Percentiles rank a stretch among this genome's conserved stretches.
These are phyloP conservation scores for Cadophora sp. DNA, from an alignment of 2,329 filamentous ascomycete genomes.

Conservation along the genomic window DNA sequence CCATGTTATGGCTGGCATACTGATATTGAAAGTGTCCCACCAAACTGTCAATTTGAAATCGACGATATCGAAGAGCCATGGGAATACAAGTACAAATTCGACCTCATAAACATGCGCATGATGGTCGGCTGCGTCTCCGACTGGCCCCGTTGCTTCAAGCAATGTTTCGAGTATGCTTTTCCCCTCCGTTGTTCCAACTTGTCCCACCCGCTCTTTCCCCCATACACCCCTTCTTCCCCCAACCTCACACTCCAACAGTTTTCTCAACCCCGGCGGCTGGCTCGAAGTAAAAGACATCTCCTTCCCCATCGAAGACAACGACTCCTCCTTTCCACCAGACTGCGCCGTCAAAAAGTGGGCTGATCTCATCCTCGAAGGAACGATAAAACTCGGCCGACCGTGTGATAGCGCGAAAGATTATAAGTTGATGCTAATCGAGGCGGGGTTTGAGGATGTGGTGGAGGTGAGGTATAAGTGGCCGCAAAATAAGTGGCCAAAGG, in stretches of 20 bases:
- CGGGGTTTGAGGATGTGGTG: slow-evolving; percentile 35
- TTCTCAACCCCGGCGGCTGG: slow-evolving; percentile 65
- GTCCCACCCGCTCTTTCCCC: background rate
- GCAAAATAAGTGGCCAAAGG: slow-evolving; percentile 57
- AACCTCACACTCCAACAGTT: slow-evolving; percentile 20
- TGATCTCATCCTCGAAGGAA: slow-evolving; percentile 42
- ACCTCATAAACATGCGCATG: slow-evolving; percentile 57
- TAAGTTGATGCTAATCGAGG: slow-evolving; percentile 23
- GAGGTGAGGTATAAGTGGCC: slow-evolving; percentile 57
- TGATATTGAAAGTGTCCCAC: slow-evolving; percentile 51
- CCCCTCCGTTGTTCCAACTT: background rate
- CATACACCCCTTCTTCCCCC: background rate
- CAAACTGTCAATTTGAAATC: slow-evolving; percentile 67
- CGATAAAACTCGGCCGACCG: slow-evolving; percentile 42
- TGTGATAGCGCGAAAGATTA: slow-evolving; percentile 40
- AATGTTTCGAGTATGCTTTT: slow-evolving; percentile 10
- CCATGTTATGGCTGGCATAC: background rate
- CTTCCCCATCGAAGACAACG: slow-evolving; percentile 24
- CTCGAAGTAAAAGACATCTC: slow-evolving; percentile 62
- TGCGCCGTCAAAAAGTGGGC: slow-evolving; percentile 24
- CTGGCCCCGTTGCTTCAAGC: slow-evolving; percentile 17
- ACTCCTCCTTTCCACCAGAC: slow-evolving; percentile 16
- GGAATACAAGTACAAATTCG: slow-evolving; percentile 56
- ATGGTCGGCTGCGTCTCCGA: slow-evolving; percentile 19
- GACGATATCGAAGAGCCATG: slow-evolving; percentile 64